These are phyloP conservation scores for Malassezia restricta DNA, from an alignment of 1,284 basidiomycete genomes.

Conservation along the genomic window DNA sequence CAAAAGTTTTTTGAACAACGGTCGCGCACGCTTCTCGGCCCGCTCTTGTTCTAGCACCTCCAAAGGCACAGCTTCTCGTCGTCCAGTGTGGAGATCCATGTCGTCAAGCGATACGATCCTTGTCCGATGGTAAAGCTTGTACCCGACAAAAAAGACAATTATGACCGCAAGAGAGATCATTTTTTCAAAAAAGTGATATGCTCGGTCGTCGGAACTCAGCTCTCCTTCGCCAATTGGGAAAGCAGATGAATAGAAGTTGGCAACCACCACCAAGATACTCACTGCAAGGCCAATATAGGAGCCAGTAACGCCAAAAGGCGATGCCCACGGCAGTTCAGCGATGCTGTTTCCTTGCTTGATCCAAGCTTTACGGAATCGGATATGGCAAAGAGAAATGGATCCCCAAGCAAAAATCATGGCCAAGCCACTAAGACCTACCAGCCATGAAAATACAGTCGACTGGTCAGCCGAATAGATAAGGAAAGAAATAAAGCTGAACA, in stretches of 20 bases:
- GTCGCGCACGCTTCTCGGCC: slow-evolving; percentile 25
- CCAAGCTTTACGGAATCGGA: slow-evolving; percentile 51
- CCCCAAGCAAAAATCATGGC: slow-evolving; percentile 50
- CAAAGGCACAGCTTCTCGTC: slow-evolving; percentile 29
- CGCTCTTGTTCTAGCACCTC: slow-evolving; percentile 38
- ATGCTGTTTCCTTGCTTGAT: slow-evolving; percentile 48
- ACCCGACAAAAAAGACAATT: slow-evolving; percentile 21
- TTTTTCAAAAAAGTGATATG: slow-evolving; percentile 49
- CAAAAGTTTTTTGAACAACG: slow-evolving; percentile 27
- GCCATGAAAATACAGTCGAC: slow-evolving; percentile 48
- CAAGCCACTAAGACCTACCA: slow-evolving; percentile 50
- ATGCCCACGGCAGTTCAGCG: slow-evolving; percentile 50
- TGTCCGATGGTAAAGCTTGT: slow-evolving; percentile 27
- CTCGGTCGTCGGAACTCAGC: slow-evolving; percentile 31
- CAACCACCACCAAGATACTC: slow-evolving; percentile 25
- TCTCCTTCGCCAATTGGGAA: slow-evolving; percentile 38
- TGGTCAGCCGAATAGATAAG: slow-evolving; percentile 37
- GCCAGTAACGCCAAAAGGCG: slow-evolving; percentile 49
- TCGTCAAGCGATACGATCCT: slow-evolving; percentile 24
- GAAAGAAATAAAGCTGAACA: slow-evolving; percentile 38
- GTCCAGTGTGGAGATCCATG: slow-evolving; percentile 40
- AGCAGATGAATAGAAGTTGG: slow-evolving; percentile 24
- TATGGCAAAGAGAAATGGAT: slow-evolving; percentile 36
- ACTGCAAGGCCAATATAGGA: slow-evolving; percentile 48
- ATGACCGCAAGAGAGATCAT: slow-evolving; percentile 47